Evolutionary conservation across 2,329 filamentous ascomycete species (phyloP).

Genomic region (Epichloe glyceriae): DNA sequence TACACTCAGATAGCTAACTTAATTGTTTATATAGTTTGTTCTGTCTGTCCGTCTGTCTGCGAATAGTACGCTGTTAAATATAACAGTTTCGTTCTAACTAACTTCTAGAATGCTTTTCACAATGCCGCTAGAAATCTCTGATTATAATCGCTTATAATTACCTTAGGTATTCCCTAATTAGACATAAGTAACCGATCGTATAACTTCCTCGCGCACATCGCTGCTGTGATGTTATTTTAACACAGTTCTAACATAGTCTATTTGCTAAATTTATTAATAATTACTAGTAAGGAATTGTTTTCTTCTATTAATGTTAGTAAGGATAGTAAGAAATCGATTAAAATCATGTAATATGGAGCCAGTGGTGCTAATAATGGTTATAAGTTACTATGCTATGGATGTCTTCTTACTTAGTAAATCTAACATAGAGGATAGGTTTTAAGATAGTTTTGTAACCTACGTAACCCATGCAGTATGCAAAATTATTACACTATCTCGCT

Average conservation of each 20-base stretch:
- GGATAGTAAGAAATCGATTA: neutral
- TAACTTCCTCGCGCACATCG: too few relatives aligned
- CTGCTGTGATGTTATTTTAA: neutral
- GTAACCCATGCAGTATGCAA: neutral
- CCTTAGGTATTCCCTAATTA: too few relatives aligned
- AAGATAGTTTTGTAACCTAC: neutral
- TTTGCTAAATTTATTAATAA: neutral
- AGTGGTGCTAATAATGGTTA: neutral
- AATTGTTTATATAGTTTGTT: too few relatives aligned
- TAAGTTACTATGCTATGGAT: neutral
- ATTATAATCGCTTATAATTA: too few relatives aligned
- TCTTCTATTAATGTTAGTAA: neutral
- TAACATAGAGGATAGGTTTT: neutral
- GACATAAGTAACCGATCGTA: too few relatives aligned
- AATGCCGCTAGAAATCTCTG: too few relatives aligned
- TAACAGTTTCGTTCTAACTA: too few relatives aligned
- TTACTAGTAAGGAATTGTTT: neutral
- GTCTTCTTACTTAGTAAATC: neutral
- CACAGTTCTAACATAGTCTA: neutral
- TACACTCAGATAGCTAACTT: too few relatives aligned
- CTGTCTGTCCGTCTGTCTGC: too few relatives aligned
- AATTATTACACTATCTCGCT: neutral
- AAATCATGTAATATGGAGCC: neutral
- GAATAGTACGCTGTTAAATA: too few relatives aligned
- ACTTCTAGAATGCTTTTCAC: too few relatives aligned